phyloP scores from a whole-genome alignment of 2,329 filamentous ascomycete genomes.

The Neopestalotiopsis sp. region DNA sequence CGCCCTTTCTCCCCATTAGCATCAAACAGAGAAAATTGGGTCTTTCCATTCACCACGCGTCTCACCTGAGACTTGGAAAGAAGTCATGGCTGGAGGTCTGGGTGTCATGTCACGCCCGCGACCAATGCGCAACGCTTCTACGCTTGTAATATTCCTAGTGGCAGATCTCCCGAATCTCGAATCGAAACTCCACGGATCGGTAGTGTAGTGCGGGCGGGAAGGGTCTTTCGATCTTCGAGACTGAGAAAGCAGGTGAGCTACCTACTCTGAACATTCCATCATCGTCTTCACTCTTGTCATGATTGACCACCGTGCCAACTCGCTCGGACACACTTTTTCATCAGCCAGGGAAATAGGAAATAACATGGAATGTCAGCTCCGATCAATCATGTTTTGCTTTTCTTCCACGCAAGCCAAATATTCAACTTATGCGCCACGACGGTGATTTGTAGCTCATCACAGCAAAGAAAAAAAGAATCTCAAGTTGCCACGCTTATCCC shows the following conservation, averaged over 20 bases:
- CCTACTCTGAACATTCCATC: not conserved
- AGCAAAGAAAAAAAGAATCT: not conserved
- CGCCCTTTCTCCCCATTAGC: not conserved
- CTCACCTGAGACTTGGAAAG: constrained; percentile 10
- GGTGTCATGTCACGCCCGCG: not conserved
- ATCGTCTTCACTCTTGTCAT: not conserved
- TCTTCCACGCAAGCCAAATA: not conserved
- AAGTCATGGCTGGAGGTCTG: not conserved
- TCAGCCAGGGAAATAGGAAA: not conserved
- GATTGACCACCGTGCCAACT: not conserved
- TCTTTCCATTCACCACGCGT: not conserved
- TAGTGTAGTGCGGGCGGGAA: not conserved
- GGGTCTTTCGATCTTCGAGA: not conserved
- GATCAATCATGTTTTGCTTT: not conserved
- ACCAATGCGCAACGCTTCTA: not conserved
- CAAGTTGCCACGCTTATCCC: not conserved
- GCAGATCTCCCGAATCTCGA: constrained; percentile 5
- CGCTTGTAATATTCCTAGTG: not conserved
- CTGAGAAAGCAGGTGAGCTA: not conserved
- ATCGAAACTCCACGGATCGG: not conserved
- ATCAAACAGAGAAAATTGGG: constrained; percentile 5
- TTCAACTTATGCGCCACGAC: not conserved
- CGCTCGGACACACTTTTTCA: not conserved
- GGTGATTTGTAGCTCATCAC: not conserved
- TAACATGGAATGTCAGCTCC: not conserved